Percentiles rank a stretch among this genome's conserved stretches.
phyloP scores from a whole-genome alignment of 2,329 filamentous ascomycete species.

The Claviceps pazoutovae region DNA sequence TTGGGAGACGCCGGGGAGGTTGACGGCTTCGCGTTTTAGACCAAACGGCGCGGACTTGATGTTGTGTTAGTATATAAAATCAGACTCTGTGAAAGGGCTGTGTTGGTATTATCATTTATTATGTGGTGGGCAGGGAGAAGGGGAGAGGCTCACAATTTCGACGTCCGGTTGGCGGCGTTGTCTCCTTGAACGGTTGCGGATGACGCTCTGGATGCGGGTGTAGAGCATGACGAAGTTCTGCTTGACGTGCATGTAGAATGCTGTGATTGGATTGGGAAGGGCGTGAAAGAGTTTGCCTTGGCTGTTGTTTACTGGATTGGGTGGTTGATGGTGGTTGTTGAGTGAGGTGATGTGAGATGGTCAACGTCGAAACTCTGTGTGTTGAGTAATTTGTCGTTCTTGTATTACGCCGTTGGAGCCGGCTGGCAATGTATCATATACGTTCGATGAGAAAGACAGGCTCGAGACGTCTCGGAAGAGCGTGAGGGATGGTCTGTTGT shows the following conservation, averaged over 20 bases:
- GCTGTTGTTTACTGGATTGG: background rate
- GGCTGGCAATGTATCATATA: background rate
- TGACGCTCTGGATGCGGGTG: conserved; percentile 29
- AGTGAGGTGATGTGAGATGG: no score
- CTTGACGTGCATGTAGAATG: conserved; percentile 20
- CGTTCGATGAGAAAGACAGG: background rate
- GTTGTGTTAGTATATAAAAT: background rate
- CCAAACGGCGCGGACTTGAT: conserved; percentile 43
- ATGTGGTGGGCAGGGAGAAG: no score
- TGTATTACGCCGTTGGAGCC: background rate
- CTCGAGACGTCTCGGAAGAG: background rate
- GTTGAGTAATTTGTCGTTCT: no score
- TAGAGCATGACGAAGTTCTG: conserved; percentile 30
- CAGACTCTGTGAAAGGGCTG: no score
- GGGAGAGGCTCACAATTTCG: conserved; percentile 29
- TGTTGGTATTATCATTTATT: no score
- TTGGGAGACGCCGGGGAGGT: conserved; percentile 40
- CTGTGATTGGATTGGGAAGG: background rate
- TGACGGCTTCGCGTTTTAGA: conserved; percentile 39
- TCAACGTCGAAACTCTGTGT: no score
- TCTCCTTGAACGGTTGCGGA: conserved; percentile 25
- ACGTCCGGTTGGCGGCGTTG: conserved; percentile 27
- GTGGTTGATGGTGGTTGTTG: background rate
- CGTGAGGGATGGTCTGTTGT: background rate
- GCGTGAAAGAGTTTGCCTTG: background rate